Conservation (phyloP, 257 asterid species). For the Agastache rugosa region DNA sequence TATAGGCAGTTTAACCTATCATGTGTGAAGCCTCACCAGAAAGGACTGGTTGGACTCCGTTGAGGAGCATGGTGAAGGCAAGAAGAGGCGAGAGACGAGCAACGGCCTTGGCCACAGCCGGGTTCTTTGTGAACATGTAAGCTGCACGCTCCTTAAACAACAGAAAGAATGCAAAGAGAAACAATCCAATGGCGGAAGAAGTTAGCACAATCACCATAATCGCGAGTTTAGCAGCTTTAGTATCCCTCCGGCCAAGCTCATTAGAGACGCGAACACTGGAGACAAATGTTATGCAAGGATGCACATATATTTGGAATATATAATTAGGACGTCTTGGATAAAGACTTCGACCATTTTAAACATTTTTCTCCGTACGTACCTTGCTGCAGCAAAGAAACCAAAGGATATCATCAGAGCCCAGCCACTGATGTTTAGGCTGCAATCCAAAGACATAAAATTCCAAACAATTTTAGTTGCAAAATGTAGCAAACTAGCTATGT, state of each 20-base stretch:
- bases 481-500: no score
- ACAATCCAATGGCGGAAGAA: slow-evolving; percentile 48
- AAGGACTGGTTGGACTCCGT: slow-evolving; percentile 65
- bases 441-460: background rate
- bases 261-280: slow-evolving; percentile 69
- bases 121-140: slow-evolving; percentile 55
- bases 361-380: slow-evolving; percentile 43
- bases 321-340: background rate
- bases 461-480: no score
- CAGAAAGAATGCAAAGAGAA: slow-evolving; percentile 52
- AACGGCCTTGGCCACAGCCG: slow-evolving; percentile 47
- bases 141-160: slow-evolving; percentile 53
- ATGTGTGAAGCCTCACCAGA: slow-evolving; percentile 51
- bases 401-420: slow-evolving; percentile 75
- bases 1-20: no score
- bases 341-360: no score
- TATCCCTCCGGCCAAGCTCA: slow-evolving; percentile 66
- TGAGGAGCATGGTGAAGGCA: slow-evolving; percentile 57
- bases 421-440: slow-evolving; percentile 70
- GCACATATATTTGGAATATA: no score
- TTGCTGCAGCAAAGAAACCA: slow-evolving; percentile 67
- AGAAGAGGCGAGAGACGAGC: slow-evolving; percentile 59
- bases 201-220: slow-evolving; percentile 46
- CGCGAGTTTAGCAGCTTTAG: slow-evolving; percentile 56
- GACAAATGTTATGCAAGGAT: no score